Evolutionary conservation across 805 yeast genomes (phyloP).

Genomic region (Sugiyamaella chiloensis): DNA sequence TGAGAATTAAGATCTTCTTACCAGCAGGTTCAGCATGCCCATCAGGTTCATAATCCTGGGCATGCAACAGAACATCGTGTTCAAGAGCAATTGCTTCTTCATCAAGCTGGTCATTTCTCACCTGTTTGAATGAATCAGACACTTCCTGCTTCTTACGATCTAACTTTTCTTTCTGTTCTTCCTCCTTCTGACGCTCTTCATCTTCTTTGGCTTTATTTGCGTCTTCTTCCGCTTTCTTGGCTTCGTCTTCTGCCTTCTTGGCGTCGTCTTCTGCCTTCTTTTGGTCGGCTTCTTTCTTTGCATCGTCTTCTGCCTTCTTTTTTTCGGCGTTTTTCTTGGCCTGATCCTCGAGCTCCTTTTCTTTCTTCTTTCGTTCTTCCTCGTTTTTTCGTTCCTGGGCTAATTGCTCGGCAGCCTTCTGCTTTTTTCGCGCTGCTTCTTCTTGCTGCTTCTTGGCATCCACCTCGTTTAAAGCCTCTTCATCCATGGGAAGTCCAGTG

Average conservation of each 20-base stretch:
- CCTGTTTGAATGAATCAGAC: background rate
- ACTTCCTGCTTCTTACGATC: background rate
- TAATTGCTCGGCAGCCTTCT: background rate
- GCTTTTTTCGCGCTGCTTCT: background rate
- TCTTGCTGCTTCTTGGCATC: background rate
- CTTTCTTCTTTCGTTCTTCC: background rate
- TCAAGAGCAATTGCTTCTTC: slow-evolving; percentile 1
- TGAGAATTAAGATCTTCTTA: slow-evolving; percentile 20
- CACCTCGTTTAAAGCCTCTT: background rate
- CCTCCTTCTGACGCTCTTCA: background rate
- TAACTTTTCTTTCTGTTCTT: background rate
- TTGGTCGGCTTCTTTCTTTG: background rate
- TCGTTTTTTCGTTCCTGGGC: background rate
- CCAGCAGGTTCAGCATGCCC: slow-evolving; percentile 5
- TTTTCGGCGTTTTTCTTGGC: background rate
- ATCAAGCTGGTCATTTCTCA: slow-evolving; percentile 2
- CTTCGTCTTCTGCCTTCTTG: background rate
- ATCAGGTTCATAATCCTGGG: background rate
- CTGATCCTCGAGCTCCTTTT: background rate
- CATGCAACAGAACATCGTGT: background rate
- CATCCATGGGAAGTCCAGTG: background rate
- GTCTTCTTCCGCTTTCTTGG: background rate
- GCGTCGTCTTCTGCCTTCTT: background rate
- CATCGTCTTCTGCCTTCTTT: background rate
- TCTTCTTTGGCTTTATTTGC: background rate